Evolutionary conservation across 495 filamentous ascomycete species (phyloP).

Genomic region (Rostrohypoxylon terebratum): DNA sequence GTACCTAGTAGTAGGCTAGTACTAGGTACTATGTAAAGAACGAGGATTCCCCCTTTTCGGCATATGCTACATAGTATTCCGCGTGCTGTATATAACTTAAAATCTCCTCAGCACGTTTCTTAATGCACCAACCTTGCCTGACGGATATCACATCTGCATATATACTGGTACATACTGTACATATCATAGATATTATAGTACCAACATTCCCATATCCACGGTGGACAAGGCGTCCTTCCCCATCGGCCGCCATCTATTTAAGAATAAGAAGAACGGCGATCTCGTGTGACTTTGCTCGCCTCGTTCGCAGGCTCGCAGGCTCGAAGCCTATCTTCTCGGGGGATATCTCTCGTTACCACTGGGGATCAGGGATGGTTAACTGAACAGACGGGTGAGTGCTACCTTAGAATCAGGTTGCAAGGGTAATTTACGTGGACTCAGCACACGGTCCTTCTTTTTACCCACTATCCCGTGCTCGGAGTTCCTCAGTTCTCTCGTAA

Average conservation of each 20-base stretch:
- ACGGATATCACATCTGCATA: slow-evolving; percentile 24
- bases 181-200: neutral
- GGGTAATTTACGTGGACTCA: slow-evolving; percentile 39
- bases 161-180: too few species aligned
- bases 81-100: slow-evolving; percentile 24
- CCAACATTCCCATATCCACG: neutral
- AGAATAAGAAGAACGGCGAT: slow-evolving; percentile 36
- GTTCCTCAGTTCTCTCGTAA: slow-evolving; percentile 39
- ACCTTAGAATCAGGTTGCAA: slow-evolving; percentile 36
- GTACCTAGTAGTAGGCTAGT: too few species aligned
- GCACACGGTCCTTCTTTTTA: slow-evolving; percentile 44
- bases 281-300: slow-evolving; percentile 33
- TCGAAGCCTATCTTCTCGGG: slow-evolving; percentile 34
- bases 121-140: slow-evolving; percentile 18
- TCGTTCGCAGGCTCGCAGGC: slow-evolving; percentile 20
- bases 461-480: slow-evolving; percentile 36
- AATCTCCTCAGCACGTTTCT: slow-evolving; percentile 10
- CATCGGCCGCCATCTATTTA: slow-evolving; percentile 24
- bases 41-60: slow-evolving; percentile 30
- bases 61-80: slow-evolving; percentile 28
- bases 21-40: neutral
- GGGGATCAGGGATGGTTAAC: slow-evolving; percentile 32
- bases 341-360: slow-evolving; percentile 36
- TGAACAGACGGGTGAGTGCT: slow-evolving; percentile 38
- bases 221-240: slow-evolving; percentile 32